Evolutionary conservation across 1,284 basidiomycete genomes (phyloP), one percentile per base, ranked within the genome.

Genomic region (Limonomyces culmigenus): DNA sequence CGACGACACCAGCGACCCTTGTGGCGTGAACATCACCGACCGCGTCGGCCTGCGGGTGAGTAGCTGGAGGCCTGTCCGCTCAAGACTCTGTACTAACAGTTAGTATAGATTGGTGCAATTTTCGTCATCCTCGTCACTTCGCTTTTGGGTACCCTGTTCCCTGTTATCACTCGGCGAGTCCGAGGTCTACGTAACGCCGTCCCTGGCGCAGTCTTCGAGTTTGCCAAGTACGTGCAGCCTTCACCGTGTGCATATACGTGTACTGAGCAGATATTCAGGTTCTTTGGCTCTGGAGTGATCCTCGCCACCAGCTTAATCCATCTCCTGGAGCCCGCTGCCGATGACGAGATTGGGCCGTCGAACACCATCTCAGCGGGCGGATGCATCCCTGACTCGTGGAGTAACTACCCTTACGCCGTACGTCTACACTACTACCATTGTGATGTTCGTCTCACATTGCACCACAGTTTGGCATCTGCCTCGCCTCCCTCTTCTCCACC

Each of bases 251-350:
- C n/a, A n/a, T n/a, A n/a, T n/a, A n/a, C n/a, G n/a, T n/a, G n/a
- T 13, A 34, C 20, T 23, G 29, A n/a, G 41, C 80, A 80, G 33
- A 89, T 93, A 50, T 80, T 83, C 20, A 95, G 93, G 56, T 97
- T 84, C 59, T 96, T 96, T 57, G 93, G 93, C 33, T 89, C 86
- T 5, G 87, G 87, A 19, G 84, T 93, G 41, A 91, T 92, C 50
- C 78, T 97, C 43, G 88, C 89, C 0, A 97, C 93, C 2, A 79
- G 80, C 0, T 89, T 91, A 51, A 88, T 91, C 40, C 87, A 91
- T 53, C 65, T 95, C 0, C 62, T 95, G 5, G 60, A 70, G 3
- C 81, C 89, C 0, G 89, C 74, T 0, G 58, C 84, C 33, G 70
- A 74, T 13, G 81, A 70, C 36, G 64, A 95, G 4, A 55, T 60